Base-by-base conservation (phyloP, 495 filamentous ascomycete species). In the Hypomontagnella monticulosa region DNA sequence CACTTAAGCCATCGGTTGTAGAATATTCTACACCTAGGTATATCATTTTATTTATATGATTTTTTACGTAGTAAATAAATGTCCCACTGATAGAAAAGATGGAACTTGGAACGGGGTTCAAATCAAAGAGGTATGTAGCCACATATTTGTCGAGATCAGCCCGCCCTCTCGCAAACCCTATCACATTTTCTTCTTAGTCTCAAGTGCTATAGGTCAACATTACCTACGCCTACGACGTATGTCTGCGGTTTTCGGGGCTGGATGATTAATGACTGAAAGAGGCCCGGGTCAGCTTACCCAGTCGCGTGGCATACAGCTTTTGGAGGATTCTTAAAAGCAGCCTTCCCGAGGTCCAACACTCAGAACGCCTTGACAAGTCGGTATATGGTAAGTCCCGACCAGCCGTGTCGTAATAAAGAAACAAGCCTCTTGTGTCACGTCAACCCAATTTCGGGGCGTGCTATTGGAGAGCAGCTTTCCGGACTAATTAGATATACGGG, bases 261-360 rank as follows among this genome's bases (percentile, higher is more conserved):
- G 8, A 50, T 36, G 32, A 27, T 9, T 16, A 50, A 50, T 27
- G 6, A 27, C 23, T 27, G 23, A 3, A 27, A 27, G 23, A 27
- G 23, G 6, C 23, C 23, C 23, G 23, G 23, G 23, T 27, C 23
- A 27, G 47, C 3, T 4, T 16, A 8, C 11, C 32, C 32, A 30
- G 32, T 36, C 47, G 47, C 47, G 47, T 50, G 47, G 47, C 9
- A 27, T 30, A 34, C 14, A 16, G 47, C 27, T 34, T 50, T 34
- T 32, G 15, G 19, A 50, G 47, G 30, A 50, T 19, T 30, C 46
- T 5, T 49, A 9, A 14, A 27, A 27, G 23, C 23, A 27, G 23
- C 23, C 23, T 27, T 27, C 23, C 23, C 23, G 6, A 27, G 12
- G 15, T 36, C n/a, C n/a, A n/a, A n/a, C n/a, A n/a, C n/a, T n/a